Evolutionary conservation across 2,329 filamentous ascomycete species (phyloP), one percentile per base, ranked within the genome.

Genomic region (Sphaceloma murrayae): DNA sequence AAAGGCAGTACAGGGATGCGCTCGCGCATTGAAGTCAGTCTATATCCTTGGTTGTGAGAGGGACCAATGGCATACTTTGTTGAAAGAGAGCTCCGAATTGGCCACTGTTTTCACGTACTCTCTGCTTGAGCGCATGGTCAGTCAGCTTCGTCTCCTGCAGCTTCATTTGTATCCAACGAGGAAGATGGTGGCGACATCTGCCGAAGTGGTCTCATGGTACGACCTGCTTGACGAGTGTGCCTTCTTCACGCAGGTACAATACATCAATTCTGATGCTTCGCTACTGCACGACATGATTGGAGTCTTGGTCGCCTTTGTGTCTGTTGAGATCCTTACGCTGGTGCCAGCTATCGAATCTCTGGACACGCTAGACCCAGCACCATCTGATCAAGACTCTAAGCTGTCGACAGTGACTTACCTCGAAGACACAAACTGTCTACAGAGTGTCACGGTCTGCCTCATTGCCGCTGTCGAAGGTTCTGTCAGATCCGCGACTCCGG

Each of bases 391-490:
- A 18, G 52, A 53, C 18, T 54, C 56, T 48, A 55, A 52, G 27
- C 52, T 57, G 50, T 49, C 53, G 26, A 62, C 67, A 32, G 59
- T 22, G 36, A 67, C 73, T 0, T 94, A 86, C 56, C 67, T 93
- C 34, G 69, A 81, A 13, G 80, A 83, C 39, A 74, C 78, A 2
- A 72, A 77, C 5, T 75, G 82, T 14, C 69, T 94, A n/a, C 73
- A 76, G 38, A 74, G 79, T 44, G 74, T 94, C 10, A 85, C 89
- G 53, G 73, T 74, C 43, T 74, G 81, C n/a, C 70, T 94, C 24
- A 63, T 80, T 17, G 67, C 69, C 45, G 75, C 78, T 5, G 73
- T 77, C 9, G 69, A 69, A 19, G 58, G 64, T 14, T 72, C 72
- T 11, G 68, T 75, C n/a, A 67, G 70, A 27, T 75, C 76, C 26